phyloP scores from a whole-genome alignment of 164 flowering plant species.

The Brasenia schreberi region DNA sequence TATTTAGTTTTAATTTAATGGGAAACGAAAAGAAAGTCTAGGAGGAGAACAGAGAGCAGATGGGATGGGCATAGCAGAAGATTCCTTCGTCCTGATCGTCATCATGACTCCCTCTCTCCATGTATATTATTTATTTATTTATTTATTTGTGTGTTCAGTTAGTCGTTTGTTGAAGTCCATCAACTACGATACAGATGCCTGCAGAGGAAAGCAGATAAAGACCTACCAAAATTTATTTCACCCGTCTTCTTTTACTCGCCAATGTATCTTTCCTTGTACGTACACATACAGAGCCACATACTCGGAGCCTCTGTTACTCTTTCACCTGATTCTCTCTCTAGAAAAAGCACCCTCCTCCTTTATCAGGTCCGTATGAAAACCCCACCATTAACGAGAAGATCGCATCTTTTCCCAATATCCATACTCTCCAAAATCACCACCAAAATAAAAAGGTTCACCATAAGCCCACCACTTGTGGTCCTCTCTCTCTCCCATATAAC shows the following conservation, averaged over 20 bases:
- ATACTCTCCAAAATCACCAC: background rate
- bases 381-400: conserved; percentile 29
- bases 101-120: background rate
- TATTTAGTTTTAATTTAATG: too few species aligned
- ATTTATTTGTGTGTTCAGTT: background rate
- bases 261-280: background rate
- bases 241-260: background rate
- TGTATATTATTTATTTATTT: too few species aligned
- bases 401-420: conserved; percentile 3
- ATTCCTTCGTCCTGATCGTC: too few species aligned
- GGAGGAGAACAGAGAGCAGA: too few species aligned
- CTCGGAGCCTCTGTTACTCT: background rate
- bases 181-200: background rate
- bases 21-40: too few species aligned
- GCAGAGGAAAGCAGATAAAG: background rate
- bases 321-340: background rate
- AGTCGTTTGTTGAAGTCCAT: background rate
- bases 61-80: too few species aligned
- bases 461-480: background rate
- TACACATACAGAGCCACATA: background rate
- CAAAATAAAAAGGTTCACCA: too few species aligned
- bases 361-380: conserved; percentile 22
- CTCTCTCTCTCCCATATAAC: background rate
- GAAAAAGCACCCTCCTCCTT: conserved; percentile 9
- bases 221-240: background rate